Percentiles rank a stretch among this genome's conserved stretches.
Evolutionary conservation across 257 asterid species (phyloP).

Genomic region (Plantago ovata): DNA sequence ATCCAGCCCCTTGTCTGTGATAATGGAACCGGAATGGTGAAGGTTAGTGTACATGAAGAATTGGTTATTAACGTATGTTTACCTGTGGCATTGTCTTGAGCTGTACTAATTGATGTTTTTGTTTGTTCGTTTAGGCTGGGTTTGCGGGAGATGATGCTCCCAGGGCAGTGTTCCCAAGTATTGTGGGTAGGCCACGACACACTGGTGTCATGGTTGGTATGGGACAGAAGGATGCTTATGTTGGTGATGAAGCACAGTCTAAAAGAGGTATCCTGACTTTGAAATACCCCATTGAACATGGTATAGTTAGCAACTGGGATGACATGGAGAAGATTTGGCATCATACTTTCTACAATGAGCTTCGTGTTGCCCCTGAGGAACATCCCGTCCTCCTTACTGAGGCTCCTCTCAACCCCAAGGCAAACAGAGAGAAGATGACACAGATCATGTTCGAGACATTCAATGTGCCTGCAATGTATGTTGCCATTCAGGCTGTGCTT

Average conservation of each 20-base stretch:
- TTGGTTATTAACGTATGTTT: not conserved
- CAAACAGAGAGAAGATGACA: constrained; percentile 4
- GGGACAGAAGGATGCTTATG: constrained; percentile 9
- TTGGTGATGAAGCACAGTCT: constrained; percentile 5
- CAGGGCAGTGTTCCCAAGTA: constrained; percentile 8
- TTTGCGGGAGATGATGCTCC: constrained; percentile 9
- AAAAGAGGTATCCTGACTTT: constrained; percentile 7
- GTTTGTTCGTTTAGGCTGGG: not conserved
- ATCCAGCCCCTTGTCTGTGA: constrained; percentile 7
- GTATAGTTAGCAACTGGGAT: constrained; percentile 19
- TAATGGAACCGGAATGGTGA: constrained; percentile 8
- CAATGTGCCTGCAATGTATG: constrained; percentile 9
- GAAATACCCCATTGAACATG: too few species aligned
- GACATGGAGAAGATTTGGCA: constrained; percentile 48
- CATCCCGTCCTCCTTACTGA: constrained; percentile 39
- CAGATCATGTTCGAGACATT: constrained; percentile 6
- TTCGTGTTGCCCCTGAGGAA: constrained; percentile 43
- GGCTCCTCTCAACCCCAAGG: constrained; percentile 15
- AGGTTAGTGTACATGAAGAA: not conserved
- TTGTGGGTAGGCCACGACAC: constrained; percentile 6
- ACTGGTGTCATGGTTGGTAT: constrained; percentile 9
- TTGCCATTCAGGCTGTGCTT: constrained; percentile 5
- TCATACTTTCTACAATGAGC: constrained; percentile 41
- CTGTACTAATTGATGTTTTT: not conserved
- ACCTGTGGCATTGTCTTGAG: not conserved